Evolutionary conservation across 1,284 basidiomycete species (phyloP), one percentile per base, ranked within the genome.

Genomic region (Fomitopsis pinicola): DNA sequence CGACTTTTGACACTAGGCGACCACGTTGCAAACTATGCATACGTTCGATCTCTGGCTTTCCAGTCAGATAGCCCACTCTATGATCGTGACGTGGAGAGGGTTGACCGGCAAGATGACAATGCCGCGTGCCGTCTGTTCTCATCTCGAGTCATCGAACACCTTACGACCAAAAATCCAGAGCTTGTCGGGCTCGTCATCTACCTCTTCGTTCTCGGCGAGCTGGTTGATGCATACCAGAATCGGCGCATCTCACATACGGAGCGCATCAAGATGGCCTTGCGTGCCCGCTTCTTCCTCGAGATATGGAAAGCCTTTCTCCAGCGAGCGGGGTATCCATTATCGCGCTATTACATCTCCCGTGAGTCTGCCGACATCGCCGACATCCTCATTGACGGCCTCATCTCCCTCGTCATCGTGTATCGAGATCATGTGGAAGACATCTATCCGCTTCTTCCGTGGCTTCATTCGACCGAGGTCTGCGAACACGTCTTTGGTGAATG

Each of bases 51-150:
- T 1, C 40, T 65, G 15, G 64, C 61, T 1, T 53, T 48, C 9
- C 33, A 40, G 7, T 14, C 33, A 1, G 50, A 60, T 26, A 59
- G 59, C 55, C 65, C 66, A 2, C 63, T 80, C 1, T 78, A 71
- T 57, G 30, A 58, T 9, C 71, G 73, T 0, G 78, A 80, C 64
- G 73, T 80, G 12, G 64, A 71, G 17, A 73, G 74, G 50, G 40
- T 75, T 1, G 77, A 80, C 60, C 62, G 69, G 1, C 79, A 80
- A 66, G 78, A 80, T 64, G 77, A 81, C 63, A 69, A 71, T 60
- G 77, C 79, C 5, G 77, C 79, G 1, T 62, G 65, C 1, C 69
- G 75, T 5, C 55, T 73, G 0, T 71, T 70, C 57, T 69, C 71
- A 10, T 63, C 71, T 0, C 57, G 55, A 0, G 61, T 64, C 0